Evolutionary conservation across 495 filamentous ascomycete species (phyloP).

Genomic region (Tuber melanosporum): DNA sequence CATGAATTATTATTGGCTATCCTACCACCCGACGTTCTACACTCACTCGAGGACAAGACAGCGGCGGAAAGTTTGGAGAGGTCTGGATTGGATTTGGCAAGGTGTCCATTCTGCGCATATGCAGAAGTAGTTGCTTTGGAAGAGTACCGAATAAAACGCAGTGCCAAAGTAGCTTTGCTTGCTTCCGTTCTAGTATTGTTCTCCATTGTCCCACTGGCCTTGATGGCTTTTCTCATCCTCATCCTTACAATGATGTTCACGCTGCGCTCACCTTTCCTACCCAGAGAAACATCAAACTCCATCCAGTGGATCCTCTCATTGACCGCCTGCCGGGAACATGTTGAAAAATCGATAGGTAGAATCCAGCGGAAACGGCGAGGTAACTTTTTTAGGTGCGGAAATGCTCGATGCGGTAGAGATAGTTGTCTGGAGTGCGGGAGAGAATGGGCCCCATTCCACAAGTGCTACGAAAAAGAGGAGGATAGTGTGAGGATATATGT

Average conservation of each 20-base stretch:
- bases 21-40: slow-evolving; percentile 59
- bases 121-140: slow-evolving; percentile 79
- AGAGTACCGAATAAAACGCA: slow-evolving; percentile 50
- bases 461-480: slow-evolving; percentile 57
- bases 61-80: slow-evolving; percentile 65
- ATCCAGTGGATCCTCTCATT: slow-evolving; percentile 8
- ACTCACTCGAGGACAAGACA: slow-evolving; percentile 67
- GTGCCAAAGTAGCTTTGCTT: slow-evolving; percentile 42
- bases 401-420: slow-evolving; percentile 55
- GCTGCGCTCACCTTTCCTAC: slow-evolving; percentile 12
- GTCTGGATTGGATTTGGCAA: slow-evolving; percentile 65
- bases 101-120: slow-evolving; percentile 86
- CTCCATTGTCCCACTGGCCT: slow-evolving; percentile 16
- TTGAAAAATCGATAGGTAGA: slow-evolving; percentile 14
- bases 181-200: slow-evolving; percentile 44
- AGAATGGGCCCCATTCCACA: slow-evolving; percentile 61
- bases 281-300: neutral
- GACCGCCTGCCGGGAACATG: neutral
- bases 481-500: slow-evolving; percentile 77
- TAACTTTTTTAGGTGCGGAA: slow-evolving; percentile 61
- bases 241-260: slow-evolving; percentile 4
- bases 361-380: slow-evolving; percentile 31
- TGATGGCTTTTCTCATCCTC: slow-evolving; percentile 8
- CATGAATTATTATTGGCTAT: slow-evolving; percentile 62
- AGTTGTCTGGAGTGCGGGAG: slow-evolving; percentile 74